Conservation (phyloP, 441 rosid species). For the Euphorbia celastroides region DNA sequence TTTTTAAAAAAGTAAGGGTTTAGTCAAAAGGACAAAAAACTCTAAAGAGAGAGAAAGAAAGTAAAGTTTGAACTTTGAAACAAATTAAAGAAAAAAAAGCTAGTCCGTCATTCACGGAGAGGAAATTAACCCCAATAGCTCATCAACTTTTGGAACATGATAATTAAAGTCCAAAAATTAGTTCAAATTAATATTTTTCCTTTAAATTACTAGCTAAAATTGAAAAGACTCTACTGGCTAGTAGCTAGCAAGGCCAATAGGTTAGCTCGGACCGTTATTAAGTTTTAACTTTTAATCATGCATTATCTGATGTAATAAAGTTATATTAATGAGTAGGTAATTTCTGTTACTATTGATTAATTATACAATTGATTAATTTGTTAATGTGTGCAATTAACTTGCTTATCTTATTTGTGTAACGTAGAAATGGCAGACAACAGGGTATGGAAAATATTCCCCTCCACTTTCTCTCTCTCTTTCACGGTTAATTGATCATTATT, state of each 20-base stretch:
- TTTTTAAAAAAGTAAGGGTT: neutral
- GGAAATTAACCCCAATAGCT: neutral
- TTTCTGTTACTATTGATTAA: too few species aligned
- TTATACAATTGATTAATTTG: too few species aligned
- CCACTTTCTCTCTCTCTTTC: neutral
- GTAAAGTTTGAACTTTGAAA: neutral
- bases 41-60: slow-evolving; percentile 2
- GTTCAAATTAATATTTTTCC: too few species aligned
- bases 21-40: neutral
- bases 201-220: too few species aligned
- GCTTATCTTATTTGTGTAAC: too few species aligned
- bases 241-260: neutral
- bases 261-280: neutral
- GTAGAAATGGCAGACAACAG: neutral
- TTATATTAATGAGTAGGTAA: neutral
- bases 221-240: too few species aligned
- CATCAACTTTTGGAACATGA: neutral
- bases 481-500: too few species aligned
- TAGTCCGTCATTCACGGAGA: slow-evolving; percentile 27
- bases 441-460: neutral
- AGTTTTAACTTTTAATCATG: too few species aligned
- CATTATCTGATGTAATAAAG: neutral
- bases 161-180: too few species aligned
- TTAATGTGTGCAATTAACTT: too few species aligned
- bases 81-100: slow-evolving; percentile 1